These are phyloP conservation scores for Lactarius sanguifluus DNA, from an alignment of 768 basidiomycete species.

Conservation along the genomic window DNA sequence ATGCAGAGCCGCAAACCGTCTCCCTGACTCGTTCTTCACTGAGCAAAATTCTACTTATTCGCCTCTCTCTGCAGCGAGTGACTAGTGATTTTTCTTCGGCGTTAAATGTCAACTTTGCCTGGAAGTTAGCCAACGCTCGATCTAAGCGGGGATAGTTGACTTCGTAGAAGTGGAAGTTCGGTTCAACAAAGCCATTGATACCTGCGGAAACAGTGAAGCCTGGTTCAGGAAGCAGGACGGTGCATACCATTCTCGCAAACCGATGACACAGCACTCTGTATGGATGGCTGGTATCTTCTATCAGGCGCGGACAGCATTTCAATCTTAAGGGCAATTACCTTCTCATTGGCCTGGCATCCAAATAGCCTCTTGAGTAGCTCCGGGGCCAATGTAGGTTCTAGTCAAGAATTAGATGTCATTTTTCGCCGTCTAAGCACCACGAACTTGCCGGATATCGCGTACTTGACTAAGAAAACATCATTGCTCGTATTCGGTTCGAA, in stretches of 20 bases:
- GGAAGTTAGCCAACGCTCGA: slow-evolving; percentile 40
- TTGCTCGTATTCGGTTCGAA: slow-evolving; percentile 2
- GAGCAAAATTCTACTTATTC: slow-evolving; percentile 44
- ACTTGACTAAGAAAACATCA: slow-evolving; percentile 37
- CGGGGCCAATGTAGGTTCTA: slow-evolving; percentile 64
- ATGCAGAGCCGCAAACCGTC: slow-evolving; percentile 43
- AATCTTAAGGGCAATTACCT: slow-evolving; percentile 43
- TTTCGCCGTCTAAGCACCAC: not conserved
- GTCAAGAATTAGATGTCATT: not conserved
- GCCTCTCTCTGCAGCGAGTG: slow-evolving; percentile 43
- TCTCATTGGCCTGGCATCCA: slow-evolving; percentile 79
- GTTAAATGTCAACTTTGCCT: slow-evolving; percentile 37
- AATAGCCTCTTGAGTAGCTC: slow-evolving; percentile 63
- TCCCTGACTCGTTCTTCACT: slow-evolving; percentile 44
- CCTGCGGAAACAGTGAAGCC: slow-evolving; percentile 41
- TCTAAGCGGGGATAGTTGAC: slow-evolving; percentile 47
- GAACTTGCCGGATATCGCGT: slow-evolving; percentile 42
- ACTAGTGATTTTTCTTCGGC: slow-evolving; percentile 42
- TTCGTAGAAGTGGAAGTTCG: slow-evolving; percentile 55
- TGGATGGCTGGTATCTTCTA: slow-evolving; percentile 54
- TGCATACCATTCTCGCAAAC: slow-evolving; percentile 60
- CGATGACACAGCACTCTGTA: slow-evolving; percentile 66
- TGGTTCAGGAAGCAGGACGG: slow-evolving; percentile 28
- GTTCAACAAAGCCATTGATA: slow-evolving; percentile 60
- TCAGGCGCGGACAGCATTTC: not conserved